A percentile compares a stretch with the other conserved stretches of the same genome.
Evolutionary conservation across 768 basidiomycete species (phyloP).

Genomic region (Boletus rufocinnamomeus): DNA sequence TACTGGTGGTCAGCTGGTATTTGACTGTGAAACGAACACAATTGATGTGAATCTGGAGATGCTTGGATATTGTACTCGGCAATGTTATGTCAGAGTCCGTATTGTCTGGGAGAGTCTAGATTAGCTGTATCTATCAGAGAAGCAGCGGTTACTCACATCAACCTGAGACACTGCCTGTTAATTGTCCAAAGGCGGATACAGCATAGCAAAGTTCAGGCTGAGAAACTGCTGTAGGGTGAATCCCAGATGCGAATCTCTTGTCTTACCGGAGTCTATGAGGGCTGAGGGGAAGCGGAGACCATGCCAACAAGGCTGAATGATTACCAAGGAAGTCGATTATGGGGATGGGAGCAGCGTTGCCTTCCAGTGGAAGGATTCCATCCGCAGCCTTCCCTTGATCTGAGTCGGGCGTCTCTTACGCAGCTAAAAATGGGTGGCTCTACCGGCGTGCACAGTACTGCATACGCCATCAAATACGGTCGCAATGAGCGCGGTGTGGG

Average conservation of each 20-base stretch:
- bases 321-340: constrained; percentile 13
- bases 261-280: constrained; percentile 10
- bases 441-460: not conserved
- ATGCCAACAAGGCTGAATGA: constrained; percentile 23
- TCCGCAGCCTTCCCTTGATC: constrained; percentile 3
- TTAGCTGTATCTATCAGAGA: constrained; percentile 10
- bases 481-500: not conserved
- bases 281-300: constrained; percentile 20
- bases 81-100: constrained; percentile 9
- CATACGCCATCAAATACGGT: not conserved
- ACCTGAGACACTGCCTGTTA: constrained; percentile 15
- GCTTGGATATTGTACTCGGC: not conserved
- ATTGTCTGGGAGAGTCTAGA: constrained; percentile 1
- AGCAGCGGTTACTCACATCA: constrained; percentile 1
- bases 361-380: not conserved
- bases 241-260: constrained; percentile 24
- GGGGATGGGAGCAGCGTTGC: constrained; percentile 2
- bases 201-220: constrained; percentile 4
- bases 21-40: constrained; percentile 9
- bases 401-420: constrained; percentile 4
- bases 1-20: not conserved
- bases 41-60: not conserved
- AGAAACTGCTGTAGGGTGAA: constrained; percentile 15
- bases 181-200: constrained; percentile 2
- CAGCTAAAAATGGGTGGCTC: constrained; percentile 12